Base-by-base conservation (phyloP, 805 yeast genomes). In the Lipomyces orientalis region DNA sequence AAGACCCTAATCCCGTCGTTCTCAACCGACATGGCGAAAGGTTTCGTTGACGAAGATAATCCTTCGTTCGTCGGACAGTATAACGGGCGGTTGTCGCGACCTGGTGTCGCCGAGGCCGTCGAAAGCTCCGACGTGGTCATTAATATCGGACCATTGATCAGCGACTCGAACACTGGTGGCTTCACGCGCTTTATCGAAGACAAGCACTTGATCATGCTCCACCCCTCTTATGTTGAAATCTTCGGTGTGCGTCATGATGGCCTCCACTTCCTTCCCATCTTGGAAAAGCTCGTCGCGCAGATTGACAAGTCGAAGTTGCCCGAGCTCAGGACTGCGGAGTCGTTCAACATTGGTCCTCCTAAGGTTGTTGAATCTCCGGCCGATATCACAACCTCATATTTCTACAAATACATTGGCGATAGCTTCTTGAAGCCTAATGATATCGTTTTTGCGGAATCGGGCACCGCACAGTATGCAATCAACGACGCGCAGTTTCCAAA, bases 401-500 rank as follows among this genome's bases (percentile, higher is more conserved):
- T 85, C 86, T 71, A 72, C 60, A 54, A 60, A 14, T 54, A 63
- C 31, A 52, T 70, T 4, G 71, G 88, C 59, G 79, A 80, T 72
- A 67, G 78, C 51, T 82, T 80, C 75, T 75, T 90, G 56, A 79
- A 82, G 73, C 87, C 88, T 33, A 84, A 87, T 72, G 97, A 93
- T 76, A 83, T 87, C 25, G 75, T 93, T n/a, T 82, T 93, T 52
- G 85, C 87, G 64, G 98, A 93, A 72, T 90, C 97, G 1, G 93
- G 97, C 61, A 87, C 97, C 1, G 85, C 90, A 75, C 87, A 89
- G 82, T 92, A 91, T 80, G 93, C 89, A 8, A 75, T 89, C 56
- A 86, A 91, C 37, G 94, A 90, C 74, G 76, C 89, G 43, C 79
- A 81, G 71, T 84, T 93, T 66, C 90, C 93, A 54, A 74, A 77